A percentile compares a stretch with the other conserved stretches of the same genome.
Evolutionary conservation across 2,329 filamentous ascomycete genomes (phyloP).

Genomic region (Aureobasidium sp.): DNA sequence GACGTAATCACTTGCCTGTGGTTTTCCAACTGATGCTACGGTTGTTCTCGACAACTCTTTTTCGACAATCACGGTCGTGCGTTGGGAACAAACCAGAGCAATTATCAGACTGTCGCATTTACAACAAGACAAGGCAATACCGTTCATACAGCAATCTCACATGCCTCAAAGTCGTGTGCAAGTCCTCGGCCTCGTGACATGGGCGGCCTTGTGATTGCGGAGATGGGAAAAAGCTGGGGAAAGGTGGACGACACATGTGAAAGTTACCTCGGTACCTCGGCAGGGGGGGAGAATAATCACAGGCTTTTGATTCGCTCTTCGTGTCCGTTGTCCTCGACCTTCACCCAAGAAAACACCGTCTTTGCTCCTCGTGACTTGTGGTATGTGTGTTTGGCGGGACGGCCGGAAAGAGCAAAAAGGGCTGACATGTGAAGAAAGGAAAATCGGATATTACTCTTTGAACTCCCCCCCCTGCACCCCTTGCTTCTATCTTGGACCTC

Average conservation of each 20-base stretch:
- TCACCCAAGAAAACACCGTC: neutral
- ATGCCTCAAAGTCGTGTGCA: neutral
- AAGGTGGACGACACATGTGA: neutral
- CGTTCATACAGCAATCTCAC: neutral
- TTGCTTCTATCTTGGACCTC: neutral
- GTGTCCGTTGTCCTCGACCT: neutral
- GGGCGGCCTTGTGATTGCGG: neutral
- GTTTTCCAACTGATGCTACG: neutral
- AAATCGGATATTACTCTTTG: neutral
- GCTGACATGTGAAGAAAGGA: conserved; percentile 10
- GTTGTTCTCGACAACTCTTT: neutral
- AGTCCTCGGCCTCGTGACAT: neutral
- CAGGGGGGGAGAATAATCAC: neutral
- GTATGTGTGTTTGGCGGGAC: conserved; percentile 1
- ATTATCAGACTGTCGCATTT: neutral
- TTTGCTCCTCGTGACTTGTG: neutral
- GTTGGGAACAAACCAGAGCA: neutral
- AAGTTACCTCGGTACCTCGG: conserved; percentile 2
- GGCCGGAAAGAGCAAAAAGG: neutral
- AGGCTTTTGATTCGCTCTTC: conserved; percentile 4
- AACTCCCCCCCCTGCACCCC: conserved; percentile 2
- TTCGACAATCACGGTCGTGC: neutral
- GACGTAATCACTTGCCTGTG: neutral
- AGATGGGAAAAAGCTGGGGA: conserved; percentile 2
- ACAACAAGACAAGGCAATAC: neutral